A percentile compares a stretch with the other conserved stretches of the same genome.
These are phyloP conservation scores for Symmetrospora coprosmae DNA, from an alignment of 768 basidiomycete species.

Conservation along the genomic window DNA sequence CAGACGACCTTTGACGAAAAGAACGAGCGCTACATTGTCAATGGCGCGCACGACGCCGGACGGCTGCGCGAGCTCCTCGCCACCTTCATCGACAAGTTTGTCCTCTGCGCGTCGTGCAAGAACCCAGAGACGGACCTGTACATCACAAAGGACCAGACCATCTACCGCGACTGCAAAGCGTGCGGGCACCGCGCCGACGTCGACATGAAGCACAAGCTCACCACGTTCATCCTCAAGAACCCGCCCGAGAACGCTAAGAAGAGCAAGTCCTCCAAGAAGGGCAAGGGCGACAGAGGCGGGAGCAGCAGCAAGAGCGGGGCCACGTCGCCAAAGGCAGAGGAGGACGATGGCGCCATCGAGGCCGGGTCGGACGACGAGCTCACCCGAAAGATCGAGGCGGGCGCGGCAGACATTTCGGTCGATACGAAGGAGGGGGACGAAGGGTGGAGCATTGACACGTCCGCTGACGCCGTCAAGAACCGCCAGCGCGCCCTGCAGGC, in stretches of 20 bases:
- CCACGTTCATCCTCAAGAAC: conserved; percentile 92
- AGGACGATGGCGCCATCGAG: conserved; percentile 42
- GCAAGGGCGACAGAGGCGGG: conserved; percentile 43
- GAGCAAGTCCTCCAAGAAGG: conserved; percentile 42
- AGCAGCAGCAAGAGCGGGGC: conserved; percentile 41
- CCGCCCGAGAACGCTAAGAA: conserved; percentile 75
- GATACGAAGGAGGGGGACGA: conserved; percentile 40
- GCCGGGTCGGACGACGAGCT: conserved; percentile 51
- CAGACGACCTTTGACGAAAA: conserved; percentile 93
- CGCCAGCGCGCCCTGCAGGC: conserved; percentile 63
- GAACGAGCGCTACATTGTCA: conserved; percentile 95
- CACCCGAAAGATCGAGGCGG: conserved; percentile 78
- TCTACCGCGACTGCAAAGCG: conserved; percentile 94
- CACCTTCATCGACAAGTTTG: conserved; percentile 94
- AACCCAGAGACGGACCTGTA: conserved; percentile 96
- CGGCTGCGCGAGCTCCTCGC: conserved; percentile 92
- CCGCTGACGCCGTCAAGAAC: conserved; percentile 69
- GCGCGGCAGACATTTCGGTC: conserved; percentile 62
- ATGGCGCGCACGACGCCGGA: conserved; percentile 81
- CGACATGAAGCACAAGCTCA: conserved; percentile 93
- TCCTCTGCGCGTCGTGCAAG: conserved; percentile 93
- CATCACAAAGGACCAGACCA: conserved; percentile 75
- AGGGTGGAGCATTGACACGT: conserved; percentile 86
- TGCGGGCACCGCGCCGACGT: conserved; percentile 82
- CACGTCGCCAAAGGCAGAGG: conserved; percentile 43